Percentiles rank a stretch among this genome's conserved stretches.
phyloP scores from a whole-genome alignment of 1,139 yeast genomes.

The Williopsis jadinii region DNA sequence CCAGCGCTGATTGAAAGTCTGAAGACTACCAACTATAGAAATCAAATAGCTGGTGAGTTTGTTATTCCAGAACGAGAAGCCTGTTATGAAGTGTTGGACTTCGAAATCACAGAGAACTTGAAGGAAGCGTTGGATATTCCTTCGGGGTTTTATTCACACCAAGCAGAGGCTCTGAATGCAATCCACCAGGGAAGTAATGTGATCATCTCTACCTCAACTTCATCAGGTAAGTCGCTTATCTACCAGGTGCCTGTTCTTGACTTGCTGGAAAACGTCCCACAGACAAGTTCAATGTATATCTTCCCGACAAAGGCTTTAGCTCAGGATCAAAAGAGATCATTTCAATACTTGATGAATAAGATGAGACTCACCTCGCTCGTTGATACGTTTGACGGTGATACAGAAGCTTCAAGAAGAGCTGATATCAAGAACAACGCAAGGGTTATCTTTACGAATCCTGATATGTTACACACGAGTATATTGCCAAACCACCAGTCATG shows the following conservation, averaged over 20 bases:
- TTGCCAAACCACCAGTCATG: slow-evolving; percentile 72
- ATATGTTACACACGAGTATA: slow-evolving; percentile 80
- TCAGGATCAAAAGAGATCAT: slow-evolving; percentile 85
- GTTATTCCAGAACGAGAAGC: slow-evolving; percentile 40
- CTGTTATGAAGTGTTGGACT: slow-evolving; percentile 33
- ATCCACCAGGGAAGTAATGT: slow-evolving; percentile 53
- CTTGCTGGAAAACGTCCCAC: slow-evolving; percentile 38
- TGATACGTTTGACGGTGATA: slow-evolving; percentile 93
- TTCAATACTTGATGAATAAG: slow-evolving; percentile 48
- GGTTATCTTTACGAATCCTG: slow-evolving; percentile 91
- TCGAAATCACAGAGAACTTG: slow-evolving; percentile 39
- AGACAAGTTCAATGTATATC: slow-evolving; percentile 73
- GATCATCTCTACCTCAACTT: slow-evolving; percentile 86
- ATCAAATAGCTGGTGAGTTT: slow-evolving; percentile 49
- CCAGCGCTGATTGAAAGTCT: slow-evolving; percentile 41
- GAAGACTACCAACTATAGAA: slow-evolving; percentile 44
- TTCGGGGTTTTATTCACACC: slow-evolving; percentile 63
- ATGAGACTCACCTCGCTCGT: slow-evolving; percentile 39
- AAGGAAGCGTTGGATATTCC: slow-evolving; percentile 40
- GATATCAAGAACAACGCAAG: slow-evolving; percentile 56
- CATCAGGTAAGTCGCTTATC: slow-evolving; percentile 90
- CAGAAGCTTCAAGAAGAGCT: slow-evolving; percentile 48
- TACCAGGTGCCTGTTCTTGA: slow-evolving; percentile 80
- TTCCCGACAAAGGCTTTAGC: slow-evolving; percentile 97
- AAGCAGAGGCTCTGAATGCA: slow-evolving; percentile 64